Conservation (phyloP, 768 basidiomycete species). For the Pleurotus citrinopileatus region DNA sequence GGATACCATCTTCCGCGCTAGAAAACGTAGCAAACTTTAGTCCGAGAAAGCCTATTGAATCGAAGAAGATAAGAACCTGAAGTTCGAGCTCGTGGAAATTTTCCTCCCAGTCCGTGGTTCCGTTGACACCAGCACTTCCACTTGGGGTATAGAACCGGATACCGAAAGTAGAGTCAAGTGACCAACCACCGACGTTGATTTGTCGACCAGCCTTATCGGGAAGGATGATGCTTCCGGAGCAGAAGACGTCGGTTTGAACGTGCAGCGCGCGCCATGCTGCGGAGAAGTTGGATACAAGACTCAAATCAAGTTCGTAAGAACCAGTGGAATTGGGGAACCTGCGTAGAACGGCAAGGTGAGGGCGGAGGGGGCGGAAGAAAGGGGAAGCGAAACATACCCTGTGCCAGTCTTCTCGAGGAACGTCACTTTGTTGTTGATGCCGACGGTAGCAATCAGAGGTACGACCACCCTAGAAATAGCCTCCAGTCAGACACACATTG, state of each 20-base stretch:
- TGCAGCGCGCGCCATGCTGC: slow-evolving; percentile 78
- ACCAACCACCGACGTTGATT: slow-evolving; percentile 71
- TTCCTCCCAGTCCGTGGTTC: slow-evolving; percentile 81
- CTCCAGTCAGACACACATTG: slow-evolving; percentile 10
- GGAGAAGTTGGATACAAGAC: slow-evolving; percentile 43
- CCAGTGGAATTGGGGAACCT: slow-evolving; percentile 9
- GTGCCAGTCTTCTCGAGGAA: slow-evolving; percentile 78
- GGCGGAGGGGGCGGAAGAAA: neutral
- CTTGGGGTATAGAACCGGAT: slow-evolving; percentile 72
- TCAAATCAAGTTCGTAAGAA: slow-evolving; percentile 67
- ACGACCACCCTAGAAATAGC: slow-evolving; percentile 56
- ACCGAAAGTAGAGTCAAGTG: slow-evolving; percentile 66
- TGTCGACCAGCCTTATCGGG: slow-evolving; percentile 71
- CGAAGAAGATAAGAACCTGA: slow-evolving; percentile 40
- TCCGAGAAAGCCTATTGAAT: neutral
- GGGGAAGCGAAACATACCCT: slow-evolving; percentile 29
- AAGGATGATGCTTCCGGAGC: slow-evolving; percentile 68
- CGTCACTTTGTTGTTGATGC: slow-evolving; percentile 78
- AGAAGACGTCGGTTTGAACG: slow-evolving; percentile 76
- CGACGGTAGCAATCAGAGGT: slow-evolving; percentile 71
- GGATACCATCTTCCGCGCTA: slow-evolving; percentile 74
- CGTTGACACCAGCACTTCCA: slow-evolving; percentile 64
- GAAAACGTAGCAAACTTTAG: neutral
- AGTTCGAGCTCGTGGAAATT: slow-evolving; percentile 52
- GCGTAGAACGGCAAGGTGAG: neutral